phyloP scores from a whole-genome alignment of 148 eudicot species.

The Amaranthus hypochondriacus region DNA sequence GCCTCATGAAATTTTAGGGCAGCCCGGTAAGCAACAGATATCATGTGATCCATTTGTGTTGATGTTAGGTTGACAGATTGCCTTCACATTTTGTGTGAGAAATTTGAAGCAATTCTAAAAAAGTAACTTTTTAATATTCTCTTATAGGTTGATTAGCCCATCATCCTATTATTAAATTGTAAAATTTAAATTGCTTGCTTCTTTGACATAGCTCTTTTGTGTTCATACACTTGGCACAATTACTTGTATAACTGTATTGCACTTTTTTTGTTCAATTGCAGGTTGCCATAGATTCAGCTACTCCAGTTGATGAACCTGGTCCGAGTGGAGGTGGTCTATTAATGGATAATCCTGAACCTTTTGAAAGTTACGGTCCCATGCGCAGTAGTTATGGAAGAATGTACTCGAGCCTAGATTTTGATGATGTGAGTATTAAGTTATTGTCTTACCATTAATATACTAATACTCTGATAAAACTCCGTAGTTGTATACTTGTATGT shows the following conservation, averaged over 20 bases:
- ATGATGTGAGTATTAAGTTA: slow-evolving; percentile 58
- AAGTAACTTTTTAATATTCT: too few relatives aligned
- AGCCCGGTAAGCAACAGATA: slow-evolving; percentile 47
- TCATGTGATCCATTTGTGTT: slow-evolving; percentile 2
- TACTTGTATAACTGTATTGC: background rate
- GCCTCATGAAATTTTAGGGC: slow-evolving; percentile 93
- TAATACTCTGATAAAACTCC: background rate
- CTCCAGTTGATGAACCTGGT: slow-evolving; percentile 90
- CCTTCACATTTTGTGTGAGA: background rate
- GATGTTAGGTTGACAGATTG: background rate
- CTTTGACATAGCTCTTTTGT: too few relatives aligned
- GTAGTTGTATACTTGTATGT: background rate
- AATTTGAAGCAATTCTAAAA: too few relatives aligned
- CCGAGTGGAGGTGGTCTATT: slow-evolving; percentile 52
- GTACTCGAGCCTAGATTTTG: slow-evolving; percentile 71
- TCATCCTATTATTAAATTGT: too few relatives aligned
- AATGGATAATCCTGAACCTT: slow-evolving; percentile 73
- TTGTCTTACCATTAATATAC: background rate
- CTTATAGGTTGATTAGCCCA: too few relatives aligned
- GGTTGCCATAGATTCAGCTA: slow-evolving; percentile 97
- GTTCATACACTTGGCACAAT: too few relatives aligned
- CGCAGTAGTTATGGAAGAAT: slow-evolving; percentile 72
- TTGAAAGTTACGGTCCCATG: slow-evolving; percentile 68
- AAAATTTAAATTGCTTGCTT: too few relatives aligned
- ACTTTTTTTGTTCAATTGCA: slow-evolving; percentile 20